These are phyloP conservation scores for Oemleria cerasiformis DNA, from an alignment of 306 rosid genomes.

Conservation along the genomic window DNA sequence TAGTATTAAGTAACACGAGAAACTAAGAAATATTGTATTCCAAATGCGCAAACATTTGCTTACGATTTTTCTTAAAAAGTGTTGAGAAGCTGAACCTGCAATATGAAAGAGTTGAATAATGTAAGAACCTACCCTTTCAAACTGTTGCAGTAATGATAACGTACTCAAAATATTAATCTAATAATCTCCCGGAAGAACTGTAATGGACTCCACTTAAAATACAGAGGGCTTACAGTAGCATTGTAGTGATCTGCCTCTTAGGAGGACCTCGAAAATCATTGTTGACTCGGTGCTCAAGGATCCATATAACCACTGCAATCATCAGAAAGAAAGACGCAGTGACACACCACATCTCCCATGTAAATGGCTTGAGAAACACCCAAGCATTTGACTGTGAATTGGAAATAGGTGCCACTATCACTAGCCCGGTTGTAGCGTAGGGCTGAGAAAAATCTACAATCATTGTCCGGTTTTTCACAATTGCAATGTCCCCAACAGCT, in stretches of 20 bases:
- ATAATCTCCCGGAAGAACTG: neutral
- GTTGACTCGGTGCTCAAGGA: conserved; percentile 91
- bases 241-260: conserved; percentile 66
- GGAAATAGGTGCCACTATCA: conserved; percentile 75
- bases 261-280: conserved; percentile 94
- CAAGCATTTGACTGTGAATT: conserved; percentile 66
- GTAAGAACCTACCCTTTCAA: conserved; percentile 28
- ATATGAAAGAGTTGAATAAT: conserved; percentile 33
- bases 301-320: conserved; percentile 82
- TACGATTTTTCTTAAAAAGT: conserved; percentile 80
- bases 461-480: conserved; percentile 79
- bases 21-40: conserved; percentile 22
- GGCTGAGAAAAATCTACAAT: conserved; percentile 95
- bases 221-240: conserved; percentile 59
- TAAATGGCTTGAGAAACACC: conserved; percentile 87
- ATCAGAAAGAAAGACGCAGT: conserved; percentile 68
- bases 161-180: neutral
- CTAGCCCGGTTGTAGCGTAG: conserved; percentile 75
- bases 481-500: conserved; percentile 90
- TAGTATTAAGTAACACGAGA: conserved; percentile 3
- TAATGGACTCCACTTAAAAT: conserved; percentile 8
- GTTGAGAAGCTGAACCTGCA: conserved; percentile 99
- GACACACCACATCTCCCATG: conserved; percentile 82
- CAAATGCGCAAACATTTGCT: conserved; percentile 35
- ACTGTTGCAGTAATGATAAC: neutral